phyloP scores from a whole-genome alignment of 2,329 filamentous ascomycete genomes.

The Fusarium dimerum region DNA sequence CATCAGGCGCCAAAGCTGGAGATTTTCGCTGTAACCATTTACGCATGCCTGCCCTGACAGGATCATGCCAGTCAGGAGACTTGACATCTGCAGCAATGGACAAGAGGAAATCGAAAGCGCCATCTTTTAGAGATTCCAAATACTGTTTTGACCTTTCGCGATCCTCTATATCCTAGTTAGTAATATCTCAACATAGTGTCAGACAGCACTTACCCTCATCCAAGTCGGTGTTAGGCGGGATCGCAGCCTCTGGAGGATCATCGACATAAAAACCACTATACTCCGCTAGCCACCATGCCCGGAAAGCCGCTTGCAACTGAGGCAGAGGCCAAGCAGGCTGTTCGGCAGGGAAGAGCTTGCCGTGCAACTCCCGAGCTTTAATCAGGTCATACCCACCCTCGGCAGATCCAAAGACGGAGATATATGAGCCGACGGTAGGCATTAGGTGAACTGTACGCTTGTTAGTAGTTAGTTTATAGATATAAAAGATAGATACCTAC shows the following conservation, averaged over 20 bases:
- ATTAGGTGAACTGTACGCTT: slow-evolving; percentile 70
- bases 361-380: slow-evolving; percentile 71
- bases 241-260: slow-evolving; percentile 59
- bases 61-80: slow-evolving; percentile 82
- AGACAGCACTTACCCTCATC: slow-evolving; percentile 48
- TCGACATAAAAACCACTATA: slow-evolving; percentile 90
- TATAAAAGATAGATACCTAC: slow-evolving; percentile 35
- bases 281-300: slow-evolving; percentile 87
- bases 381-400: slow-evolving; percentile 68
- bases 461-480: slow-evolving; percentile 2
- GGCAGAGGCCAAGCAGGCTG: slow-evolving; percentile 70
- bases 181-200: background rate
- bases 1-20: slow-evolving; percentile 66
- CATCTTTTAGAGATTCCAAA: slow-evolving; percentile 77
- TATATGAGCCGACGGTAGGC: slow-evolving; percentile 74
- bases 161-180: slow-evolving; percentile 55
- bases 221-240: slow-evolving; percentile 62
- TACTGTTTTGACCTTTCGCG: slow-evolving; percentile 73
- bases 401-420: slow-evolving; percentile 75
- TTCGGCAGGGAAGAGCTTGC: slow-evolving; percentile 66
- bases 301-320: slow-evolving; percentile 76
- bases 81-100: slow-evolving; percentile 81
- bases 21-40: slow-evolving; percentile 82
- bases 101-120: slow-evolving; percentile 89
- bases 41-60: slow-evolving; percentile 79